Percentiles rank a stretch among this genome's conserved stretches.
These are phyloP conservation scores for Isabelozyma heimii DNA, from an alignment of 805 yeast species.

Conservation along the genomic window DNA sequence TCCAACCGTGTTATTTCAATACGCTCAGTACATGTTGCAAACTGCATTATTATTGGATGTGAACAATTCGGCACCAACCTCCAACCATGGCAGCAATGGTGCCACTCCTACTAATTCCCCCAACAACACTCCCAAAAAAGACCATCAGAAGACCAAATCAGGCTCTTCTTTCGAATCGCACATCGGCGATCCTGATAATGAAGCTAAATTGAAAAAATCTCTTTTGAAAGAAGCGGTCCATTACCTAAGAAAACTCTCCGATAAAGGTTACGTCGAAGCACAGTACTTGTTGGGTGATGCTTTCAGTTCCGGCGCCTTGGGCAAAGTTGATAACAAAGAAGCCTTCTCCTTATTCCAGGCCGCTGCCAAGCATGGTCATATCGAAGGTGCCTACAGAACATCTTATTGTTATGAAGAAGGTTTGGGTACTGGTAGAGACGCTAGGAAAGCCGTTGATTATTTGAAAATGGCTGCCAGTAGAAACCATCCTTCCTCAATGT, in stretches of 20 bases:
- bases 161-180: conserved; percentile 15
- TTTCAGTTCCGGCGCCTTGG: conserved; percentile 78
- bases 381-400: conserved; percentile 87
- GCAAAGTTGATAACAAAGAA: conserved; percentile 73
- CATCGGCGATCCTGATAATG: conserved; percentile 13
- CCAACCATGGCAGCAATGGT: background rate
- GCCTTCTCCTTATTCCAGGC: conserved; percentile 75
- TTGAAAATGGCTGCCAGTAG: conserved; percentile 83
- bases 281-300: conserved; percentile 93
- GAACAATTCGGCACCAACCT: background rate
- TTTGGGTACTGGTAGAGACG: conserved; percentile 84
- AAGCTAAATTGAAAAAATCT: conserved; percentile 42
- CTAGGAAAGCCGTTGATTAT: conserved; percentile 80
- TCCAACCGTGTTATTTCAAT: conserved; percentile 82
- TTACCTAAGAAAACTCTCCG: conserved; percentile 68
- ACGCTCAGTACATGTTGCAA: conserved; percentile 86
- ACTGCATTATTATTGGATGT: conserved; percentile 67
- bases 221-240: conserved; percentile 75
- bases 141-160: conserved; percentile 22
- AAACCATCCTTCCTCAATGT: conserved; percentile 97
- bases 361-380: conserved; percentile 92
- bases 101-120: background rate
- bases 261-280: conserved; percentile 82
- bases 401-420: conserved; percentile 94
- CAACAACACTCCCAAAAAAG: background rate